These are phyloP conservation scores for Trichosporon sp. DNA, from an alignment of 1,284 basidiomycete species.

Conservation along the genomic window DNA sequence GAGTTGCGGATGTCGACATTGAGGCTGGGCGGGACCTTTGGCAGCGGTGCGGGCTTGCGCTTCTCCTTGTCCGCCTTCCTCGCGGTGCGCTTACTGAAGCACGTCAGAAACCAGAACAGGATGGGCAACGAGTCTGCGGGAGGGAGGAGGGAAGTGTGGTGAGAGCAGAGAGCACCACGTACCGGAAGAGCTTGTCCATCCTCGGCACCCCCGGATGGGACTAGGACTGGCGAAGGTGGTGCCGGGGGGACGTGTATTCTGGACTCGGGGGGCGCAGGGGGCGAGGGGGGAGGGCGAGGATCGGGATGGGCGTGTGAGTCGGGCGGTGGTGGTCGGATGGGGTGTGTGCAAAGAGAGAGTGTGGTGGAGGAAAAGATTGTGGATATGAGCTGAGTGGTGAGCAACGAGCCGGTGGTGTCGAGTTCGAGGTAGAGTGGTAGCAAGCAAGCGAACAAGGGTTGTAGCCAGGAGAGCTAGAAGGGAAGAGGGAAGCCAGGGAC, in stretches of 20 bases:
- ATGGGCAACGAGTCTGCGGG: background rate
- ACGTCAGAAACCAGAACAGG: conserved; percentile 5
- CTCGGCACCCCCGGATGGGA: conserved; percentile 4
- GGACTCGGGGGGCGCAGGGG: background rate
- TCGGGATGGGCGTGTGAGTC: too few relatives aligned
- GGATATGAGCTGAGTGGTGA: too few relatives aligned
- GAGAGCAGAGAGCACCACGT: background rate
- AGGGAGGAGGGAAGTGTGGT: background rate
- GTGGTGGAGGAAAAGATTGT: too few relatives aligned
- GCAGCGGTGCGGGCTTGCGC: background rate
- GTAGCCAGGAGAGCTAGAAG: too few relatives aligned
- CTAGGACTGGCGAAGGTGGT: conserved; percentile 4
- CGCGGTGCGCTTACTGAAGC: conserved; percentile 2
- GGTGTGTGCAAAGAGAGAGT: too few relatives aligned
- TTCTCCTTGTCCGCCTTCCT: conserved; percentile 3
- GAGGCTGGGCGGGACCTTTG: conserved; percentile 30
- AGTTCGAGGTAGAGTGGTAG: too few relatives aligned
- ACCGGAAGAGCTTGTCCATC: conserved; percentile 11
- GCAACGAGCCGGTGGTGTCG: too few relatives aligned
- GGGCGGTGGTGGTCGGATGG: too few relatives aligned
- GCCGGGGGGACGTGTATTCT: background rate
- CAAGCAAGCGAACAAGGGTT: too few relatives aligned
- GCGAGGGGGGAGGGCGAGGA: background rate
- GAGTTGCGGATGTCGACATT: conserved; percentile 43
- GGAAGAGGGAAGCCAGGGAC: too few relatives aligned